A percentile compares a stretch with the other conserved stretches of the same genome.
These are phyloP conservation scores for Nymphaea thermarum DNA, from an alignment of 164 flowering plant species.

Conservation along the genomic window DNA sequence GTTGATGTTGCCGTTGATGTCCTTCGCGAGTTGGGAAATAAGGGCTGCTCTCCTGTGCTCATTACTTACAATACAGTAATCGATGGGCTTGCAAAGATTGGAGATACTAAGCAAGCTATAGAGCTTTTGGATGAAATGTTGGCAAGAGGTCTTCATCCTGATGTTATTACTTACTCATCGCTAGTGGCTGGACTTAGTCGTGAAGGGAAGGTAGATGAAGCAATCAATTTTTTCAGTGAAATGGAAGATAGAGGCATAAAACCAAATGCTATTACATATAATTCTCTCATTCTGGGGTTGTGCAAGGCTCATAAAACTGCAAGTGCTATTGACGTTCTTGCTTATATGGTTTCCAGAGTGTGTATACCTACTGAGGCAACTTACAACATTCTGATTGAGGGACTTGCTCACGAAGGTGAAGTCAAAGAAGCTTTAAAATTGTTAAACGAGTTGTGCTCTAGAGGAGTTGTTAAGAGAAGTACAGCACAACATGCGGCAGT, in stretches of 20 bases:
- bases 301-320: slow-evolving; percentile 64
- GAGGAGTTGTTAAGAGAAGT: slow-evolving; percentile 60
- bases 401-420: slow-evolving; percentile 68
- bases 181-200: slow-evolving; percentile 69
- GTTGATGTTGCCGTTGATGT: slow-evolving; percentile 69
- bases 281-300: slow-evolving; percentile 70
- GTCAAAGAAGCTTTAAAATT: slow-evolving; percentile 61
- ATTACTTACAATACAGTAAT: slow-evolving; percentile 89
- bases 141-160: slow-evolving; percentile 61
- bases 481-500: slow-evolving; percentile 53
- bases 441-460: slow-evolving; percentile 48
- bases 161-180: slow-evolving; percentile 65
- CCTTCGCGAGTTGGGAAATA: slow-evolving; percentile 50
- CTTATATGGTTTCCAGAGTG: slow-evolving; percentile 61
- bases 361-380: slow-evolving; percentile 77
- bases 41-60: slow-evolving; percentile 73
- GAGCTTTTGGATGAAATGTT: slow-evolving; percentile 58
- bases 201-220: slow-evolving; percentile 76
- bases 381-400: slow-evolving; percentile 78
- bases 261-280: slow-evolving; percentile 71
- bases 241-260: slow-evolving; percentile 45
- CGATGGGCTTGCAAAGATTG: slow-evolving; percentile 66
- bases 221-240: slow-evolving; percentile 53
- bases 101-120: slow-evolving; percentile 55
- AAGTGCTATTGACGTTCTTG: slow-evolving; percentile 72